Conservation (phyloP, 208 protist species). For the Acanthamoeba sp. region DNA sequence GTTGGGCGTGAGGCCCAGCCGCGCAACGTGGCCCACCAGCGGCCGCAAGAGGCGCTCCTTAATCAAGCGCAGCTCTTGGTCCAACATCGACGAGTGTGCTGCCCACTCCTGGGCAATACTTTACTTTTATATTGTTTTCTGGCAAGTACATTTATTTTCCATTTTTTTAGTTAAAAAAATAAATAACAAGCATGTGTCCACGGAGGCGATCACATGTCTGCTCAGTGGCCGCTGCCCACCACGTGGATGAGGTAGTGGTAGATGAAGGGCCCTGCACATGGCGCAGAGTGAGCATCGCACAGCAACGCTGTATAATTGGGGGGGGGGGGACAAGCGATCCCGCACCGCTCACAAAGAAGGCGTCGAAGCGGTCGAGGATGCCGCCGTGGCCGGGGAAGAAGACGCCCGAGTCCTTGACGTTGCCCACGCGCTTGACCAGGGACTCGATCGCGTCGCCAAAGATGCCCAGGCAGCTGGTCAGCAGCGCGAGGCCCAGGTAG, state of each 20-base stretch:
- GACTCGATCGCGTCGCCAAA: conserved; percentile 67
- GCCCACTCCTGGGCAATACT: neutral
- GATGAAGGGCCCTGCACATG: neutral
- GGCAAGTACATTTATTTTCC: neutral
- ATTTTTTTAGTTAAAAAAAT: conserved; percentile 17
- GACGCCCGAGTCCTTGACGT: conserved; percentile 64
- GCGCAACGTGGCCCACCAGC: neutral
- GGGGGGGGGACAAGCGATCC: neutral
- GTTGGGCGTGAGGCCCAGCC: neutral
- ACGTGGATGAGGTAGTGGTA: conserved; percentile 44
- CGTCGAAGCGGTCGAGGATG: conserved; percentile 67
- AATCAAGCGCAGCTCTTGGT: neutral
- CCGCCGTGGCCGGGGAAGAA: conserved; percentile 72
- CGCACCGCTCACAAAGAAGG: conserved; percentile 52
- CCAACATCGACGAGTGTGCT: neutral
- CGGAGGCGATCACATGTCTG: too few species aligned
- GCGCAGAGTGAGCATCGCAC: neutral
- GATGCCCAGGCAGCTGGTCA: conserved; percentile 29
- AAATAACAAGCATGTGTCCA: neutral
- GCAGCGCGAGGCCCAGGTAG: conserved; percentile 37
- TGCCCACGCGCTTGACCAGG: conserved; percentile 47
- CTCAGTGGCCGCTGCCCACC: neutral
- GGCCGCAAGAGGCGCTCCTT: conserved; percentile 24
- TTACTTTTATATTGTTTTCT: neutral
- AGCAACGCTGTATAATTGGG: too few species aligned